Percentiles rank a stretch among this genome's conserved stretches.
phyloP scores from a whole-genome alignment of 805 yeast species.

The Starmerella potacharoeniae region DNA sequence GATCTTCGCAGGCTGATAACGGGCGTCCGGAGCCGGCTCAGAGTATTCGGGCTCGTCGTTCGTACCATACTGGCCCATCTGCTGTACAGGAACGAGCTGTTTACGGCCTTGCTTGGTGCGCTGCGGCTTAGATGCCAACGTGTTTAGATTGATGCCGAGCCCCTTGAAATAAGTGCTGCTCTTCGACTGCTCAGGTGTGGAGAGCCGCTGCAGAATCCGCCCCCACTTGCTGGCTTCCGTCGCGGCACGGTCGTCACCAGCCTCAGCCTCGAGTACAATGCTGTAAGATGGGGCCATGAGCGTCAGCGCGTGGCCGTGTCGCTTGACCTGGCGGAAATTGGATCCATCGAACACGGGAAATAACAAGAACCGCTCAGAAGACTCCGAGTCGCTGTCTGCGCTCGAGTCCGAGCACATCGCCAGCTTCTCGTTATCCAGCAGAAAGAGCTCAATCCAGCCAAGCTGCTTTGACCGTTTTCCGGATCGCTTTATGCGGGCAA shows the following conservation, averaged over 20 bases:
- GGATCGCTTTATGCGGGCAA: constrained; percentile 15
- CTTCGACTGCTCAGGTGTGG: not conserved
- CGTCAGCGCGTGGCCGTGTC: constrained; percentile 18
- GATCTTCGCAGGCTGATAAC: too few species aligned
- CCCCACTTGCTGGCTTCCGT: constrained; percentile 15
- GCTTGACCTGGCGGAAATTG: constrained; percentile 16
- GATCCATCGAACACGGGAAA: constrained; percentile 17
- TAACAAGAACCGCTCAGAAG: constrained; percentile 3
- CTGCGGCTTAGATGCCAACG: not conserved
- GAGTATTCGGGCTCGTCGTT: too few species aligned
- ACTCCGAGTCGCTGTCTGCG: not conserved
- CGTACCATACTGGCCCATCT: not conserved
- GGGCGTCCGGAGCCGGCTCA: too few species aligned
- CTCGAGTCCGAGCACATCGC: constrained; percentile 13
- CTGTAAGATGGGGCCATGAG: constrained; percentile 10
- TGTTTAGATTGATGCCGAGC: constrained; percentile 12
- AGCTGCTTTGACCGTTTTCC: constrained; percentile 9
- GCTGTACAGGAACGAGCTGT: not conserved
- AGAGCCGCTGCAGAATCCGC: constrained; percentile 15
- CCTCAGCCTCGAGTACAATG: constrained; percentile 12
- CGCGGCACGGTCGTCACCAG: constrained; percentile 2
- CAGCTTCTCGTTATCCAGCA: constrained; percentile 14
- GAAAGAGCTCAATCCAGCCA: constrained; percentile 14
- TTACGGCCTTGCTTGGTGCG: not conserved
- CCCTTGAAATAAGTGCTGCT: constrained; percentile 9